Percentiles rank a stretch among this genome's conserved stretches.
Conservation (phyloP, 202 grass and related monocot species). For the Tripidium arundinaceum region DNA sequence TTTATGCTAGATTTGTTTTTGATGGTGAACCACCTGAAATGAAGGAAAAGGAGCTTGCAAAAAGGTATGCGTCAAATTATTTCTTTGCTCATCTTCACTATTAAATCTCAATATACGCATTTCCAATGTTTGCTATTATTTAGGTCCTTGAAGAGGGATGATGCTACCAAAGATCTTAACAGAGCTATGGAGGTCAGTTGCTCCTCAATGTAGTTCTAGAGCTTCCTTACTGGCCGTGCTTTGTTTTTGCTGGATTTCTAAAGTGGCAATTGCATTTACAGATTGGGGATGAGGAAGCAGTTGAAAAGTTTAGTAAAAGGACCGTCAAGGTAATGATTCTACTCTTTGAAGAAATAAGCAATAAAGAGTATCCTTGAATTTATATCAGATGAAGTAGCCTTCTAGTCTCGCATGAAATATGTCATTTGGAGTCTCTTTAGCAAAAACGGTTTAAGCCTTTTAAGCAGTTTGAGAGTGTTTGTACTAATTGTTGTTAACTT, state of each 20-base stretch:
- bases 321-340: conserved; percentile 66
- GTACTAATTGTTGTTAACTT: neutral
- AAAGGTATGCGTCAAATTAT: conserved; percentile 48
- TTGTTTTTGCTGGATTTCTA: conserved; percentile 23
- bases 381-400: conserved; percentile 19
- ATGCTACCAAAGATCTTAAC: conserved; percentile 61
- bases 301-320: conserved; percentile 95
- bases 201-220: conserved; percentile 9
- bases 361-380: neutral
- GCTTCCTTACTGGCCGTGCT: neutral
- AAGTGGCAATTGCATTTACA: conserved; percentile 39
- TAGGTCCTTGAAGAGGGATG: conserved; percentile 74
- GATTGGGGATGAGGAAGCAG: conserved; percentile 61
- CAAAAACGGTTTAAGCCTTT: neutral
- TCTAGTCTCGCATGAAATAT: neutral
- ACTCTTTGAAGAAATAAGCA: conserved; percentile 22
- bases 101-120: neutral
- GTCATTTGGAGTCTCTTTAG: neutral
- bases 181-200: conserved; percentile 72
- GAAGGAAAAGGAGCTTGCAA: conserved; percentile 79
- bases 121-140: conserved; percentile 25
- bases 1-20: conserved; percentile 82
- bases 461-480: neutral
- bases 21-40: conserved; percentile 83
- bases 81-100: conserved; percentile 13